Evolutionary conservation across 192 early-diverging fungal genomes (phyloP), one percentile per base, ranked within the genome.

Genomic region (Haplosporangium gracile): DNA sequence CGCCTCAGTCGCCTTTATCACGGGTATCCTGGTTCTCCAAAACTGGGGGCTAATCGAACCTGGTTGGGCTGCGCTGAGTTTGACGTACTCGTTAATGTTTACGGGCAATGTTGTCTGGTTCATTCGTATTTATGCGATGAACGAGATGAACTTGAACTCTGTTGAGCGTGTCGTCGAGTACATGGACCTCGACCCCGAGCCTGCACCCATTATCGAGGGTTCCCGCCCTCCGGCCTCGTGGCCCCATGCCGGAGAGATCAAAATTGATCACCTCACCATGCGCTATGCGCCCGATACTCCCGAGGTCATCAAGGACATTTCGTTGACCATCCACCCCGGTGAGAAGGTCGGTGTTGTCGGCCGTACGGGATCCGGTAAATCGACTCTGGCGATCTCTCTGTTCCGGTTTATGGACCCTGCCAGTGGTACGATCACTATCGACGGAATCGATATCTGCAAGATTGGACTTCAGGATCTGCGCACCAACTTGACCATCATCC

Each of bases 151-250:
- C 82, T 91, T 98, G 91, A 97, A 97, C 78, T 89, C 95, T 39
- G 94, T 98, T 55, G 98, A 99, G 88, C 94, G 98, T 45, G 88
- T 98, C 24, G 82, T 90, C 39, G 97, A 98, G 89, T 99, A 98
- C 74, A 70, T 95, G 74, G 78, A 88, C 0, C 81, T 98, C 40
- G 96, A 97, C 29, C 93, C 97, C 81, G 98, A 99, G 78, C 89
- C 94, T 0, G 80, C 93, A 6, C 83, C 91, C 70, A 83, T 94
- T 32, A 85, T 93, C 70, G 85, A 88, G 8, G 87, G 85, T 9
- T 80, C 88, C n/a, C 68, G 88, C 34, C 85, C 82, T 32, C 91
- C 90, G n/a, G 85, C 92, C 0, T 70, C 75, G 15, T 95, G 93
- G 97, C 97, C 97, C 2, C 57, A 70, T 5, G 82, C 87, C 45